Evolutionary conservation across 108 stramenopile genomes (phyloP).

Genomic region (Pseudonitzschia multiseries): DNA sequence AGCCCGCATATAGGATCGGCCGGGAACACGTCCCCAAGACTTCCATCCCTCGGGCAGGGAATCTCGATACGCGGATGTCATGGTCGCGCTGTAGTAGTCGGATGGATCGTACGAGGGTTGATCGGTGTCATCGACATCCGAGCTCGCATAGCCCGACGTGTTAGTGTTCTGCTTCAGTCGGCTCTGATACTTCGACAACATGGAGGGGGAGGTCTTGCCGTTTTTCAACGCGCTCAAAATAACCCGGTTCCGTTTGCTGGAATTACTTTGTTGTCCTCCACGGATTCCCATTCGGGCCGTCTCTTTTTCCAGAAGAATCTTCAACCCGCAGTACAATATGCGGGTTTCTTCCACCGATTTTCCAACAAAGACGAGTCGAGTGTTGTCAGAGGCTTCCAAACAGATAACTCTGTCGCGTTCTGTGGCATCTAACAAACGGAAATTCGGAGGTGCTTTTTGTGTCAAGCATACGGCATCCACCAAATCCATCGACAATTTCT

Average conservation of each 20-base stretch:
- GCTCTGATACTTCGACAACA: neutral
- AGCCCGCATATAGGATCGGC: constrained; percentile 45
- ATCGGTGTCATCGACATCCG: constrained; percentile 38
- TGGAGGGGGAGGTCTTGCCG: constrained; percentile 10
- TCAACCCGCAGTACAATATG: constrained; percentile 71
- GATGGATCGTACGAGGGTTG: constrained; percentile 8
- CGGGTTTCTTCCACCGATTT: constrained; percentile 68
- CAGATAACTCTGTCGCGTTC: constrained; percentile 71
- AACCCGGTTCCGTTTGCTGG: constrained; percentile 27
- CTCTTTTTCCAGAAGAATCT: constrained; percentile 74
- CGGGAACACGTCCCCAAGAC: constrained; percentile 58
- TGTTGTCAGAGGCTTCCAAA: constrained; percentile 59
- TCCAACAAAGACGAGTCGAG: constrained; percentile 68
- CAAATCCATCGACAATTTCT: constrained; percentile 74
- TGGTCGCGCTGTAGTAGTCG: constrained; percentile 4
- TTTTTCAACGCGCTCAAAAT: constrained; percentile 35
- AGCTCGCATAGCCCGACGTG: constrained; percentile 35
- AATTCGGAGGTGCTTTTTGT: constrained; percentile 24
- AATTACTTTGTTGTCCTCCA: constrained; percentile 42
- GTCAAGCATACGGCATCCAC: constrained; percentile 63
- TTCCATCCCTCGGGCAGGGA: constrained; percentile 32
- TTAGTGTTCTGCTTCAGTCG: constrained; percentile 6
- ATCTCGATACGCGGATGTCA: neutral
- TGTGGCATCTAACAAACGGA: constrained; percentile 59
- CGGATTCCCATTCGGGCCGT: constrained; percentile 68